Evolutionary conservation across 169 alveolate genomes (phyloP), one percentile per base, ranked within the genome.

Genomic region (Plasmodium knowlesi): DNA sequence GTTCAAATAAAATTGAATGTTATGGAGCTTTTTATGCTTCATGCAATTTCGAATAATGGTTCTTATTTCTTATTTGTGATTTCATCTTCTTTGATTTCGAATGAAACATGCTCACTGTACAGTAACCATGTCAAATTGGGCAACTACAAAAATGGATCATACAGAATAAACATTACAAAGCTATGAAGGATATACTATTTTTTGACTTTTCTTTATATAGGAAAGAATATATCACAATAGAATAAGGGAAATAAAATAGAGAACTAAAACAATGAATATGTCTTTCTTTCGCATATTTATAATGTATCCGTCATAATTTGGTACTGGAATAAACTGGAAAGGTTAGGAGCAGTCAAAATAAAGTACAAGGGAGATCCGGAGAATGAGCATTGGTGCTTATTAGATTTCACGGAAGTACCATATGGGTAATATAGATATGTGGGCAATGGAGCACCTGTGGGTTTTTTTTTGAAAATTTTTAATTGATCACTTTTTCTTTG

Each of bases 141-240:
- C 34, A 22, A 61, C 34, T 22, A 61, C 34, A 19, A 22, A n/a
- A 61, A 19, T 61, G 28, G 28, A n/a, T 22, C 28, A 61, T 19
- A 61, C 28, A 0, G 74, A 22, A 61, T 61, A 37, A 37, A 10
- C 78, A 95, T 50, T 22, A 19, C 9, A 95, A 89, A 22, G 95
- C 97, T 0, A 83, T 94, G 19, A 74, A 94, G 67, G 95, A 94
- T 43, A 25, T 96, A 12, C 90, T 96, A n/a, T 50, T 76, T 22
- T 96, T 93, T 70, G 97, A 96, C 78, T 96, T 94, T 37, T 30
- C 41, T 4, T 93, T 96, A 30, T 92, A 92, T 81, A 73, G 74
- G 1, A 83, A 39, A n/a, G 94, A 96, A 39, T 94, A 92, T 37
- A 57, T 43, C 25, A 10, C 50, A 32, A 50, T 61, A n/a, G 96